Evolutionary conservation across 2,329 filamentous ascomycete genomes (phyloP).

Genomic region (Cryphonectria japonica): DNA sequence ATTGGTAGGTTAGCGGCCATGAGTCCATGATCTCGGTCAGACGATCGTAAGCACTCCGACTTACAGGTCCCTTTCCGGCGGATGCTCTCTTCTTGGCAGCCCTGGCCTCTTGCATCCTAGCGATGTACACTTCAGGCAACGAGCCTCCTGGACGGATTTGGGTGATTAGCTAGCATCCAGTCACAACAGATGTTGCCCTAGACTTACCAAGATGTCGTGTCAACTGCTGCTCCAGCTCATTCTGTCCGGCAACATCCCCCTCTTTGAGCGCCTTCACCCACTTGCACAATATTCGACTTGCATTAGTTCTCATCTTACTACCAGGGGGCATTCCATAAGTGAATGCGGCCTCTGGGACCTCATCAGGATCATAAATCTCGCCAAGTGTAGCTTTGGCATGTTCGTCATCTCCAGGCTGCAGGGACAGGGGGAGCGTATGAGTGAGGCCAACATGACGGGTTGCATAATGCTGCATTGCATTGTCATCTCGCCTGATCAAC

Average conservation of each 20-base stretch:
- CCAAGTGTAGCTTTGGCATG: conserved; percentile 18
- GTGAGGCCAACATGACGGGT: conserved; percentile 23
- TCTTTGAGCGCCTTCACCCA: conserved; percentile 25
- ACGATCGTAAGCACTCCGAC: not conserved
- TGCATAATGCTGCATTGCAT: conserved; percentile 10
- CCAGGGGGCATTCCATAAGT: conserved; percentile 13
- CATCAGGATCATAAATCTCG: conserved; percentile 23
- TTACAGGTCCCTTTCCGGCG: conserved; percentile 23
- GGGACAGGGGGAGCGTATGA: not conserved
- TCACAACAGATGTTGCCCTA: not conserved
- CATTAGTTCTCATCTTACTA: conserved; percentile 1
- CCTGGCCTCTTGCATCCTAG: conserved; percentile 14
- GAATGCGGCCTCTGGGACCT: conserved; percentile 12
- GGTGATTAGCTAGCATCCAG: not conserved
- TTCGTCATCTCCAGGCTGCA: conserved; percentile 5
- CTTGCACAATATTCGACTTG: conserved; percentile 20
- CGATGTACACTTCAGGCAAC: conserved; percentile 22
- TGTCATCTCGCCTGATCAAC: conserved; percentile 24
- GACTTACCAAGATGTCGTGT: conserved; percentile 22
- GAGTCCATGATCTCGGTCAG: not conserved
- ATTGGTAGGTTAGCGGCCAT: not conserved
- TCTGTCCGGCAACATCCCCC: conserved; percentile 20
- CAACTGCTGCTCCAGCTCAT: conserved; percentile 23
- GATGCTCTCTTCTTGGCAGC: conserved; percentile 27
- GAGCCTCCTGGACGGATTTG: conserved; percentile 3